phyloP scores from a whole-genome alignment of 495 filamentous ascomycete species.

The Daldinia concentrica region DNA sequence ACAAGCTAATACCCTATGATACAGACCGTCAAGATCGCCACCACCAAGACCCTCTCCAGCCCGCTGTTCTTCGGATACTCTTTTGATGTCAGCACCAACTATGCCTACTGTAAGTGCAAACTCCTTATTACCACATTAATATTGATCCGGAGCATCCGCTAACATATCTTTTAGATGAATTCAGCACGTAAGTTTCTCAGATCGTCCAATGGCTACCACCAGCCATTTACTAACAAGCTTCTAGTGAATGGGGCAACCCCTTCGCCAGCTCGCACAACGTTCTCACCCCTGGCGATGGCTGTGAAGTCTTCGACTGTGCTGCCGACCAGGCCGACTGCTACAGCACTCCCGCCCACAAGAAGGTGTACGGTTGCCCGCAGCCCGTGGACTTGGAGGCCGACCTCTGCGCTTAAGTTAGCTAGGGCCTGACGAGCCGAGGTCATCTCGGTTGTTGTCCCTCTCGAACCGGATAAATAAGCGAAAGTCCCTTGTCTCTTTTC shows the following conservation, averaged over 20 bases:
- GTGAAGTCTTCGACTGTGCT: conserved; percentile 44
- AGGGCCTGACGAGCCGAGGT: no score
- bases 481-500: neutral
- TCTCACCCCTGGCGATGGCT: conserved; percentile 37
- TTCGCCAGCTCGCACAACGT: conserved; percentile 38
- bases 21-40: conserved; percentile 52
- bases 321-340: conserved; percentile 38
- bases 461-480: neutral
- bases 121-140: neutral
- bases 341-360: conserved; percentile 37
- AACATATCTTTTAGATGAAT: conserved; percentile 34
- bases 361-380: conserved; percentile 44
- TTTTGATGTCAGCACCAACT: conserved; percentile 39
- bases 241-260: conserved; percentile 44
- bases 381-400: conserved; percentile 37
- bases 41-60: conserved; percentile 44
- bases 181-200: conserved; percentile 34
- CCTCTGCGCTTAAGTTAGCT: conserved; percentile 11
- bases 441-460: neutral
- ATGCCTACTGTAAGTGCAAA: conserved; percentile 41
- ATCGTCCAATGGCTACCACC: neutral
- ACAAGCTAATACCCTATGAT: conserved; percentile 21
- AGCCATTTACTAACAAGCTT: conserved; percentile 2
- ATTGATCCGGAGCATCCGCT: conserved; percentile 9
- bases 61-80: conserved; percentile 51